A percentile compares a stretch with the other conserved stretches of the same genome.
Evolutionary conservation across 768 basidiomycete species (phyloP).

Genomic region (Coprinopsis cinerea): DNA sequence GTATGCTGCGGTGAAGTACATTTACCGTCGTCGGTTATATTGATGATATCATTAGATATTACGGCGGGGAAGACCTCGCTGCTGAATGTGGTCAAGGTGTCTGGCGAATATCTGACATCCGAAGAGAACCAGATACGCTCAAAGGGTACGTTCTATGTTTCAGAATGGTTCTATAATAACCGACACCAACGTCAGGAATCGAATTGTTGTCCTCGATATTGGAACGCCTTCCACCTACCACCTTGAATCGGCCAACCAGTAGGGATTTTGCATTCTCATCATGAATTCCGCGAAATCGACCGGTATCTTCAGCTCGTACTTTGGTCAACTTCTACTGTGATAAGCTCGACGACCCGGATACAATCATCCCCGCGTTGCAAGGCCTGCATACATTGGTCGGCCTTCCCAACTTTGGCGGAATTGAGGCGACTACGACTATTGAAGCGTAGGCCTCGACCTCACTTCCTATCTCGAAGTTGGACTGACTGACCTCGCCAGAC

Average conservation of each 20-base stretch:
- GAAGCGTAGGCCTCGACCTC: constrained; percentile 41
- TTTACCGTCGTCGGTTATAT: constrained; percentile 1
- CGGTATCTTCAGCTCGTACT: constrained; percentile 56
- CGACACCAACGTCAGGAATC: constrained; percentile 53
- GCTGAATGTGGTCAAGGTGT: constrained; percentile 75
- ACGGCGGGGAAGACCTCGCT: constrained; percentile 53
- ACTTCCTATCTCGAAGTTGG: not conserved
- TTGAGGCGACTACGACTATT: constrained; percentile 57
- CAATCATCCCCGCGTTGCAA: constrained; percentile 73
- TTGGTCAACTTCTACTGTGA: constrained; percentile 77
- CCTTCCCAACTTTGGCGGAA: constrained; percentile 55
- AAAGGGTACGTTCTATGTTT: constrained; percentile 51
- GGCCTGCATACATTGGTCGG: constrained; percentile 66
- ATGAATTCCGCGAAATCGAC: not conserved
- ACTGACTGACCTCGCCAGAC: constrained; percentile 34
- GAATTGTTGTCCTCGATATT: constrained; percentile 75
- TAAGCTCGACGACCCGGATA: constrained; percentile 83
- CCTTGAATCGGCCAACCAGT: constrained; percentile 82
- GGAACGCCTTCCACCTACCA: constrained; percentile 48
- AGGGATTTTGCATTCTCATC: constrained; percentile 18
- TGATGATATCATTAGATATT: constrained; percentile 28
- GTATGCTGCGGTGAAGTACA: constrained; percentile 29
- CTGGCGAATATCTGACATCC: constrained; percentile 84
- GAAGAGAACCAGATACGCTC: constrained; percentile 74
- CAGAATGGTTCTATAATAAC: not conserved